Conservation (phyloP, 352 stramenopile genomes). For the Pythium apleroticum region DNA sequence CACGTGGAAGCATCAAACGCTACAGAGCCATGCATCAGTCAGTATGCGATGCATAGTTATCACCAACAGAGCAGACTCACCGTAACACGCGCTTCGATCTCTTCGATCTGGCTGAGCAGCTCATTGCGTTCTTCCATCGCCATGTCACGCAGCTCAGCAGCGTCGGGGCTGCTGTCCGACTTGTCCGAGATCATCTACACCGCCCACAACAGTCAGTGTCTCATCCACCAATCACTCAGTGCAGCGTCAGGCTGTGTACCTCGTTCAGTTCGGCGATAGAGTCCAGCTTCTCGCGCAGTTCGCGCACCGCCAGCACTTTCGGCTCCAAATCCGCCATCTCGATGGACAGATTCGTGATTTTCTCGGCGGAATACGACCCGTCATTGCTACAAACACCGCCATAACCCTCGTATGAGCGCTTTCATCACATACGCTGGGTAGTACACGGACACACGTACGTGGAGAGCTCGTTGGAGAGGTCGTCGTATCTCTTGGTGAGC, state of each 20-base stretch:
- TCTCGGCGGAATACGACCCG: constrained; percentile 65
- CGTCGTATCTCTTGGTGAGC: constrained; percentile 60
- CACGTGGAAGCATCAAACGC: constrained; percentile 75
- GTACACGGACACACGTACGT: too few relatives aligned
- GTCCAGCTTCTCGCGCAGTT: constrained; percentile 88
- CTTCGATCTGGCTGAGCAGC: constrained; percentile 46
- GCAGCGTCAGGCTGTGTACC: constrained; percentile 33
- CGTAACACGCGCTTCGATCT: constrained; percentile 63
- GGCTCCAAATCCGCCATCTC: constrained; percentile 83
- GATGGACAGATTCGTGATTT: constrained; percentile 81
- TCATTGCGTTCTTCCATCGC: constrained; percentile 73
- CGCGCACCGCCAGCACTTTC: constrained; percentile 59
- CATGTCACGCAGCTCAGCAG: constrained; percentile 69
- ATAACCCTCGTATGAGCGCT: too few relatives aligned
- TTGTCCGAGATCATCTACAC: constrained; percentile 66
- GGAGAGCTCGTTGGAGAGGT: constrained; percentile 60
- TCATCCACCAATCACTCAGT: constrained; percentile 19
- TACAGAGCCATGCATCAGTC: constrained; percentile 20
- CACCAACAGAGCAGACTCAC: constrained; percentile 31
- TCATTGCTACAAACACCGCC: constrained; percentile 50
- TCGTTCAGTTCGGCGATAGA: constrained; percentile 90
- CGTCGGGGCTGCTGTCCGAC: constrained; percentile 46
- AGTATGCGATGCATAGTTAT: too few relatives aligned
- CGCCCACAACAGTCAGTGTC: background rate
- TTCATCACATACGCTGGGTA: too few relatives aligned